phyloP scores from a whole-genome alignment of 169 alveolate species.

The Cryptosporidium tyzzeri region DNA sequence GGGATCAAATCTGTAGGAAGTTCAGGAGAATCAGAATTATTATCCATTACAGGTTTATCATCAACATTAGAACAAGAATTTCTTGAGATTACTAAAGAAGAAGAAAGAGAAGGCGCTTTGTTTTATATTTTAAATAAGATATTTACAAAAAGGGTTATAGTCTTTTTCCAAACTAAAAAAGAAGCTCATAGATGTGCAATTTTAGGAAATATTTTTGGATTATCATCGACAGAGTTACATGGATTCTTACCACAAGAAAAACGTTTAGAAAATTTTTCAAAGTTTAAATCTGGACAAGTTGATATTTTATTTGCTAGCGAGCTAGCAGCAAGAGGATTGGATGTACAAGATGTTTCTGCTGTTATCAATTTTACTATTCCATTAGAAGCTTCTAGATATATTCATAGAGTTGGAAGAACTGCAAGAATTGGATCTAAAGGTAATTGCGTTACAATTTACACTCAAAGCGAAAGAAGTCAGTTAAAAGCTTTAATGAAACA shows the following conservation, averaged over 20 bases:
- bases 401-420: slow-evolving; percentile 95
- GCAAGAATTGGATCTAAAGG: slow-evolving; percentile 94
- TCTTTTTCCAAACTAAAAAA: slow-evolving; percentile 90
- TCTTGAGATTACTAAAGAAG: slow-evolving; percentile 76
- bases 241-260: slow-evolving; percentile 93
- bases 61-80: slow-evolving; percentile 80
- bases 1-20: neutral
- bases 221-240: slow-evolving; percentile 93
- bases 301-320: slow-evolving; percentile 94
- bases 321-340: slow-evolving; percentile 95
- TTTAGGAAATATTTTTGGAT: slow-evolving; percentile 86
- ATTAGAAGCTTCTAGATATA: slow-evolving; percentile 89
- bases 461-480: slow-evolving; percentile 88
- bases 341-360: slow-evolving; percentile 90
- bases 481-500: slow-evolving; percentile 84
- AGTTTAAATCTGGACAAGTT: slow-evolving; percentile 89
- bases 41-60: slow-evolving; percentile 77
- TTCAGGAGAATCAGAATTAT: slow-evolving; percentile 8
- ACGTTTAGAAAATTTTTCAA: slow-evolving; percentile 85
- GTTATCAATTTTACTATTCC: slow-evolving; percentile 94
- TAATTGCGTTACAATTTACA: slow-evolving; percentile 91
- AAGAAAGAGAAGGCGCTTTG: slow-evolving; percentile 83
- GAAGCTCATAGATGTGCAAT: slow-evolving; percentile 91
- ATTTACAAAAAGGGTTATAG: slow-evolving; percentile 82
- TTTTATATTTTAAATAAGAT: slow-evolving; percentile 79